Evolutionary conservation across 768 basidiomycete genomes (phyloP).

Genomic region (Peribolospora baueri): DNA sequence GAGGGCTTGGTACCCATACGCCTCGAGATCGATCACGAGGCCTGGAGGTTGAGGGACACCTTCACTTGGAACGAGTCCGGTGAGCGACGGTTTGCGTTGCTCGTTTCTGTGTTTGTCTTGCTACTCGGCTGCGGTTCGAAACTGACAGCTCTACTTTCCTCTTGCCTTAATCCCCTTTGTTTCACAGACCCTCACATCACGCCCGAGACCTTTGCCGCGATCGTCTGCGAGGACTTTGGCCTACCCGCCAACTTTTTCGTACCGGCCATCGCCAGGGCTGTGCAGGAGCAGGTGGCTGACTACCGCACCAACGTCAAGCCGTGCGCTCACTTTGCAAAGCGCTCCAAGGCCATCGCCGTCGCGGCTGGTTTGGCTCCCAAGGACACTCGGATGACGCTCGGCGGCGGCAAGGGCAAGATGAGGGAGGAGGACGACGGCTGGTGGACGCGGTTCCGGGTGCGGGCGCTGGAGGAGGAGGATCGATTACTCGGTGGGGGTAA

Average conservation of each 20-base stretch:
- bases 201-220: conserved; percentile 70
- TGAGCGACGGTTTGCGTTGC: conserved; percentile 21
- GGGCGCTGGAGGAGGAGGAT: conserved; percentile 11
- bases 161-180: background rate
- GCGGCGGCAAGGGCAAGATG: conserved; percentile 8
- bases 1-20: conserved; percentile 83
- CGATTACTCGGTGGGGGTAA: conserved; percentile 12
- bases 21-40: conserved; percentile 88
- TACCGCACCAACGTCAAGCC: conserved; percentile 31
- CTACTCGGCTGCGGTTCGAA: background rate
- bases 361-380: background rate
- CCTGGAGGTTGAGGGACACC: conserved; percentile 78
- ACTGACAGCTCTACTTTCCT: background rate
- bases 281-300: conserved; percentile 69
- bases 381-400: conserved; percentile 3
- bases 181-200: conserved; percentile 58
- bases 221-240: conserved; percentile 70
- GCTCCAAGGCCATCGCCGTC: background rate
- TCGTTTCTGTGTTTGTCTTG: background rate
- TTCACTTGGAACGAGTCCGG: conserved; percentile 94
- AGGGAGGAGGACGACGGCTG: conserved; percentile 14
- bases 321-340: background rate
- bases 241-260: conserved; percentile 48
- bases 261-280: conserved; percentile 31
- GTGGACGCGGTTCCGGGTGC: conserved; percentile 7